Evolutionary conservation across 139 green algal genomes (phyloP).

Genomic region (Chlorella vulgaris): DNA sequence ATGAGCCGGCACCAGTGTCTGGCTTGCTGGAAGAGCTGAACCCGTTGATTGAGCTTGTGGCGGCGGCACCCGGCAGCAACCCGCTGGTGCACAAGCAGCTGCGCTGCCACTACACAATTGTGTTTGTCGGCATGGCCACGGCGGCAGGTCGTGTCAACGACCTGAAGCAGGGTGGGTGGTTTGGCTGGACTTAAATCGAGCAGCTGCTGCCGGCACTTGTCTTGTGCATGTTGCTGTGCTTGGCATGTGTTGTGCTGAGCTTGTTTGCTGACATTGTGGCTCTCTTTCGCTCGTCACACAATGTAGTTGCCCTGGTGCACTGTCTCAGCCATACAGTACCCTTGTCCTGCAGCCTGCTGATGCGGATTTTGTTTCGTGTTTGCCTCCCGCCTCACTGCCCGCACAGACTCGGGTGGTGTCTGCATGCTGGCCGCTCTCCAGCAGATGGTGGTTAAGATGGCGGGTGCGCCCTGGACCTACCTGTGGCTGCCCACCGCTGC

Average conservation of each 20-base stretch:
- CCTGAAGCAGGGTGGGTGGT: background rate
- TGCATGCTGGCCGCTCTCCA: slow-evolving; percentile 3
- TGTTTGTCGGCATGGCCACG: slow-evolving; percentile 20
- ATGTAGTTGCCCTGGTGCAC: no score
- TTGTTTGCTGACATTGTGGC: no score
- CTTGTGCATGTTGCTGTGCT: no score
- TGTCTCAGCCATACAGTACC: no score
- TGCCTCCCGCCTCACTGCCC: no score
- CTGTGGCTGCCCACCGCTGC: background rate
- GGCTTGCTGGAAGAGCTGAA: background rate
- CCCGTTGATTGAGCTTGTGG: slow-evolving; percentile 5
- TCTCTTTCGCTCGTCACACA: no score
- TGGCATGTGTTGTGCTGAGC: no score
- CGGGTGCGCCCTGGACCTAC: background rate
- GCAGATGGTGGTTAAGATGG: slow-evolving; percentile 2
- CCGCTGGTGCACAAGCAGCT: slow-evolving; percentile 25
- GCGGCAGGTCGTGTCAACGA: slow-evolving; percentile 6
- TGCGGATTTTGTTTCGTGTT: no score
- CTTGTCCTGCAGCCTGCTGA: no score
- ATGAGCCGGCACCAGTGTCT: background rate
- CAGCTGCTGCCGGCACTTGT: no score
- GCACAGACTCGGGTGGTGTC: background rate
- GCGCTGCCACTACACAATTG: slow-evolving; percentile 19
- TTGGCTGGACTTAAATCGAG: no score
- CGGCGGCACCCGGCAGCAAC: no score